Conservation (phyloP, 192 early-diverging fungal species). For the Piromyces sp. region DNA sequence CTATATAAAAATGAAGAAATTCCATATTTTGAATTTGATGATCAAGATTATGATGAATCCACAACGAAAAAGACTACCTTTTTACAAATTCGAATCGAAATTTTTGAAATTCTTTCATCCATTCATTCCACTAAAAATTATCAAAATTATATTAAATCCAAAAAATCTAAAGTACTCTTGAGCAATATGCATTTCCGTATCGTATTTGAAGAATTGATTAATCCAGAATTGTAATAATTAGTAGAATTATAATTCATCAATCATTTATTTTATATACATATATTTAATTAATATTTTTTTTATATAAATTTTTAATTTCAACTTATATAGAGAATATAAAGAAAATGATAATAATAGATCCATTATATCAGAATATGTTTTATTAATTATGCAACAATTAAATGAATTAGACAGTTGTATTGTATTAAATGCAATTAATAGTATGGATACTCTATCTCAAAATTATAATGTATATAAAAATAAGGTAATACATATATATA, state of each 20-base stretch:
- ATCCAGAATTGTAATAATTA: constrained; percentile 5
- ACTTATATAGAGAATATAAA: constrained; percentile 26
- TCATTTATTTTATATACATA: no score
- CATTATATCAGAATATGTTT: constrained; percentile 5
- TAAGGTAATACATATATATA: constrained; percentile 2
- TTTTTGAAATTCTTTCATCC: neutral
- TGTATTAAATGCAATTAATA: constrained; percentile 4
- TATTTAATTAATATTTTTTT: no score
- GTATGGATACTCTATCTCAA: neutral
- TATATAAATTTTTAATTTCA: no score
- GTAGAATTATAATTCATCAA: no score
- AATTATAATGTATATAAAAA: neutral
- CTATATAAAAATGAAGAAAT: constrained; percentile 9
- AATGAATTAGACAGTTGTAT: constrained; percentile 5
- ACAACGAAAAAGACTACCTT: constrained; percentile 5
- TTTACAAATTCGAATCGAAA: neutral
- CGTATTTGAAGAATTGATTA: constrained; percentile 24
- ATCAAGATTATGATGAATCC: constrained; percentile 9
- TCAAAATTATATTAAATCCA: constrained; percentile 7
- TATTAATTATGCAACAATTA: neutral
- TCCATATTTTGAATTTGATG: constrained; percentile 12
- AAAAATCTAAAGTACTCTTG: constrained; percentile 15
- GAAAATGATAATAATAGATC: constrained; percentile 14
- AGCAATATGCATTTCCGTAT: constrained; percentile 8
- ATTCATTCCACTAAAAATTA: neutral